These are phyloP conservation scores for Begonia peltatifolia DNA, from an alignment of 306 rosid genomes.

Conservation along the genomic window DNA sequence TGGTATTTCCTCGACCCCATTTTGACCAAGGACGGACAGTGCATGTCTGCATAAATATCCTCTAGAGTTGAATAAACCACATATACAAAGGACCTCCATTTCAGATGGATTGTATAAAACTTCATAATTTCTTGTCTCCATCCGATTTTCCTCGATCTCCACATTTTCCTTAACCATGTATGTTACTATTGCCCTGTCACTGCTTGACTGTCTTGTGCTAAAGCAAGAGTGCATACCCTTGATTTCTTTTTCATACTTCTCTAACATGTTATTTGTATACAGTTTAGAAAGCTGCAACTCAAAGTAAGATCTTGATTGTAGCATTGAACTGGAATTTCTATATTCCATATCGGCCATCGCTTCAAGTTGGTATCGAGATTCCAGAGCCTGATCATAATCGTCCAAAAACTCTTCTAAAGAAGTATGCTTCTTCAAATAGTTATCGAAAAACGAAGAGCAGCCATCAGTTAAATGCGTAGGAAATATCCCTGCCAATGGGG, in stretches of 20 bases:
- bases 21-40: slow-evolving; percentile 38
- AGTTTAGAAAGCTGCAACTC: slow-evolving; percentile 47
- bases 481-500: slow-evolving; percentile 47
- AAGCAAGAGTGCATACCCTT: slow-evolving; percentile 51
- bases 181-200: slow-evolving; percentile 37
- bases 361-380: slow-evolving; percentile 37
- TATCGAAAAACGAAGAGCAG: slow-evolving; percentile 29
- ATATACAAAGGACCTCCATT: slow-evolving; percentile 44
- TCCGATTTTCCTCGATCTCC: slow-evolving; percentile 30
- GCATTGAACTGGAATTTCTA: slow-evolving; percentile 25
- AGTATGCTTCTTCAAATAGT: slow-evolving; percentile 27
- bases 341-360: slow-evolving; percentile 50
- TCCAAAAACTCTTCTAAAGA: slow-evolving; percentile 35
- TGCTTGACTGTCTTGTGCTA: slow-evolving; percentile 30
- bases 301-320: slow-evolving; percentile 32
- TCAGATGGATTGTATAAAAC: slow-evolving; percentile 46
- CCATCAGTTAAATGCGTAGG: slow-evolving; percentile 28
- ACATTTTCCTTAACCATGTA: slow-evolving; percentile 41
- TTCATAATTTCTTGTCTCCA: slow-evolving; percentile 41
- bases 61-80: slow-evolving; percentile 53
- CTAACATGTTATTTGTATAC: slow-evolving; percentile 36
- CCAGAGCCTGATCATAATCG: slow-evolving; percentile 38
- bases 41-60: slow-evolving; percentile 72
- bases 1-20: slow-evolving; percentile 51
- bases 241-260: slow-evolving; percentile 40